A percentile compares a stretch with the other conserved stretches of the same genome.
Evolutionary conservation across 1,284 basidiomycete species (phyloP).

Genomic region (Schizopora paradoxa): DNA sequence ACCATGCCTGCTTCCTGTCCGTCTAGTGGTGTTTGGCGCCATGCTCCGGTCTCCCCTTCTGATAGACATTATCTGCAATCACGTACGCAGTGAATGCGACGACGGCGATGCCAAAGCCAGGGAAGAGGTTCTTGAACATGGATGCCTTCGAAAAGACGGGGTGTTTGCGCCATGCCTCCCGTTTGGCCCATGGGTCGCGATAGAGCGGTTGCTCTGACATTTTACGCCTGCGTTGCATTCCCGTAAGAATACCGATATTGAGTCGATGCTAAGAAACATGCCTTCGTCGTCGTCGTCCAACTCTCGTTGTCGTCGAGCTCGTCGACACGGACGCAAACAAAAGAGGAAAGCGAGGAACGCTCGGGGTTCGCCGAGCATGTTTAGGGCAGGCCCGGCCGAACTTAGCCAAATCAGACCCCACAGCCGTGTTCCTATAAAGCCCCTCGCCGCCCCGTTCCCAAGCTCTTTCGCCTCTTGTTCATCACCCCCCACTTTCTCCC

Average conservation of each 20-base stretch:
- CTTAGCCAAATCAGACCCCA: constrained; percentile 36
- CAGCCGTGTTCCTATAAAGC: constrained; percentile 28
- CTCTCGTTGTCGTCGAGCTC: constrained; percentile 5
- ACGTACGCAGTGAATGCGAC: constrained; percentile 91
- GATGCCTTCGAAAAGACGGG: constrained; percentile 80
- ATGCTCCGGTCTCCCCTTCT: constrained; percentile 11
- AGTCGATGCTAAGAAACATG: not conserved
- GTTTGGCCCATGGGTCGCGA: constrained; percentile 91
- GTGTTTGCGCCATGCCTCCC: constrained; percentile 89
- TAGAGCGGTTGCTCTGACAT: constrained; percentile 69
- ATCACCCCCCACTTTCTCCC: constrained; percentile 21
- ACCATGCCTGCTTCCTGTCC: no score
- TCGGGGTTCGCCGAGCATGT: constrained; percentile 28
- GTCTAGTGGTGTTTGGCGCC: constrained; percentile 8
- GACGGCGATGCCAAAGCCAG: constrained; percentile 87
- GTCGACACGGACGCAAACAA: constrained; percentile 12
- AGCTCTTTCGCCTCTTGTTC: constrained; percentile 21
- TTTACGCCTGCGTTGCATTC: constrained; percentile 21
- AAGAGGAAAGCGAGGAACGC: constrained; percentile 31
- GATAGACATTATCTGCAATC: constrained; percentile 67
- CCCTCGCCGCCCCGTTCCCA: constrained; percentile 22
- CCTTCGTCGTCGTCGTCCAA: not conserved
- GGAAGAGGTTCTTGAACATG: constrained; percentile 86
- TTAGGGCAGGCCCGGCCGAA: constrained; percentile 58
- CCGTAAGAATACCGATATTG: constrained; percentile 1